Percentiles rank a stretch among this genome's conserved stretches.
Conservation (phyloP, 306 rosid species). For the Vachellia collinsii region DNA sequence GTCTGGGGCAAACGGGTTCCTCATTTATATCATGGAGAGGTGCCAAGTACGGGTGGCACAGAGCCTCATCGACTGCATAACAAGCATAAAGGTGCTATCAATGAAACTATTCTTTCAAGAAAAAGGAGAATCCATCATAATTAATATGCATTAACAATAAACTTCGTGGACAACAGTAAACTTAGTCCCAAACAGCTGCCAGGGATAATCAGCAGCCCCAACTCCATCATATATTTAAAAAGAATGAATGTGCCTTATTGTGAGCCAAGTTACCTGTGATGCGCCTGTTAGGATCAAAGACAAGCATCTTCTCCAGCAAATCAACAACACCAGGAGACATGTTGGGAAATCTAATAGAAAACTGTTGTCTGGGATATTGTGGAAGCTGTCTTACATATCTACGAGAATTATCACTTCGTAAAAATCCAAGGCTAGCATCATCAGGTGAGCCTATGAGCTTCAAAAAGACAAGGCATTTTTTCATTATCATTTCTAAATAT, state of each 20-base stretch:
- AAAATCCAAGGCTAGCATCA: conserved; percentile 91
- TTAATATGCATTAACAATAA: not conserved
- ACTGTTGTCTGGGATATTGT: conserved; percentile 73
- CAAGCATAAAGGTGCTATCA: conserved; percentile 3
- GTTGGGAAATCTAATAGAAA: conserved; percentile 66
- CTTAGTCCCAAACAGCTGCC: not conserved
- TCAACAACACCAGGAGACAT: conserved; percentile 80
- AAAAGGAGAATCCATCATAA: conserved; percentile 1
- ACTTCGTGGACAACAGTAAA: too few species aligned
- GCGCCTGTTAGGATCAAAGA: conserved; percentile 90
- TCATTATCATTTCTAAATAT: not conserved
- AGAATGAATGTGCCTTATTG: not conserved
- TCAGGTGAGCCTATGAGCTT: conserved; percentile 99
- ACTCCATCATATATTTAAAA: not conserved
- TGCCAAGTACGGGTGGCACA: conserved; percentile 88
- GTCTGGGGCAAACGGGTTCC: conserved; percentile 81
- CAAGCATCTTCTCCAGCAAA: conserved; percentile 88
- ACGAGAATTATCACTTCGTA: conserved; percentile 89
- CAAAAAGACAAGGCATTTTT: conserved; percentile 38
- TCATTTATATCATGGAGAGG: conserved; percentile 88
- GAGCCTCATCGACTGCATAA: conserved; percentile 83
- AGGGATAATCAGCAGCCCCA: not conserved
- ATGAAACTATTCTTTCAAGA: conserved; percentile 5
- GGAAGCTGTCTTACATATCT: conserved; percentile 92
- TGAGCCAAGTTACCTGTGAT: conserved; percentile 70